A percentile compares a stretch with the other conserved stretches of the same genome.
Evolutionary conservation across 1,284 basidiomycete species (phyloP).

Genomic region (Fomitopsis schrenkii): DNA sequence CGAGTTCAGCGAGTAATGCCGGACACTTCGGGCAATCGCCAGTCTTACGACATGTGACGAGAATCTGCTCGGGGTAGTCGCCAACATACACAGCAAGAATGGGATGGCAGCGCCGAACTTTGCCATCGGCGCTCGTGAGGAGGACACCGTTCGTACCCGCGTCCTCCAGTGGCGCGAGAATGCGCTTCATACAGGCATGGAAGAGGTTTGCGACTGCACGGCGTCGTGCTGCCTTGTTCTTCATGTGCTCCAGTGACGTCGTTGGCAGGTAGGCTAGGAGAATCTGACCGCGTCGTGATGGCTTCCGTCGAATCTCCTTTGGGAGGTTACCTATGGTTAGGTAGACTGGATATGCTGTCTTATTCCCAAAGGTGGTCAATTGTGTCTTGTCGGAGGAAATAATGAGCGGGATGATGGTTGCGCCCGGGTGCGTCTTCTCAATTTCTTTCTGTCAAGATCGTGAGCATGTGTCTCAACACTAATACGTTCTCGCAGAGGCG

Average conservation of each 20-base stretch:
- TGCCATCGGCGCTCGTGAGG: not conserved
- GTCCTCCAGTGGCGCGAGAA: slow-evolving; percentile 13
- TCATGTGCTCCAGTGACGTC: slow-evolving; percentile 24
- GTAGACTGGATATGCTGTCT: slow-evolving; percentile 32
- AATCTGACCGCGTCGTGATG: slow-evolving; percentile 28
- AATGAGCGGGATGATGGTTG: slow-evolving; percentile 36
- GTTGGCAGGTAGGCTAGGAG: slow-evolving; percentile 35
- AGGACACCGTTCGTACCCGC: slow-evolving; percentile 3
- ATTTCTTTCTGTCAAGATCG: slow-evolving; percentile 24
- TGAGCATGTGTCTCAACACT: too few species aligned
- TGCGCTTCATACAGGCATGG: slow-evolving; percentile 17
- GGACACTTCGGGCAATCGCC: slow-evolving; percentile 5
- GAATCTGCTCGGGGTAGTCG: slow-evolving; percentile 23
- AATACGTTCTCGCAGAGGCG: too few species aligned
- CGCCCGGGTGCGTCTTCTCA: slow-evolving; percentile 25
- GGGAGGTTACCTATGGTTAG: not conserved
- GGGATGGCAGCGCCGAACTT: not conserved
- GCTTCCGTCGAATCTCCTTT: slow-evolving; percentile 5
- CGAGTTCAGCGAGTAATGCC: not conserved
- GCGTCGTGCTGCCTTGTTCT: slow-evolving; percentile 6
- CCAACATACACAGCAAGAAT: slow-evolving; percentile 3
- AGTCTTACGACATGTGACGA: slow-evolving; percentile 11
- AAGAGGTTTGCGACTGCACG: slow-evolving; percentile 14
- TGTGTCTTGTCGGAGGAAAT: slow-evolving; percentile 28
- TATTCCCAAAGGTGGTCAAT: not conserved